Conservation (phyloP, 257 asterid genomes). For the Verbena officinalis region DNA sequence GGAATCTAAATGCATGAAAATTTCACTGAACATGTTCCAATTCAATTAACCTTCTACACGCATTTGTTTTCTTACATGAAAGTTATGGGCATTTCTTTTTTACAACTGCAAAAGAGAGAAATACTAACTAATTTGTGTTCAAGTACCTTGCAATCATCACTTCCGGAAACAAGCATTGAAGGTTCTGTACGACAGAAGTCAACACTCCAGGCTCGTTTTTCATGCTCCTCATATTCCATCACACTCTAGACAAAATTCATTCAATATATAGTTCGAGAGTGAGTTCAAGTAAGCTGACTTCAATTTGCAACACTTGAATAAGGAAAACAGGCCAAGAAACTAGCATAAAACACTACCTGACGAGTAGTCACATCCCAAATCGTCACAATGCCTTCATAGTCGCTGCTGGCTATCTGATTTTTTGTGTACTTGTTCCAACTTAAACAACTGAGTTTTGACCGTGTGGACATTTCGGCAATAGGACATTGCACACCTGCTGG, state of each 20-base stretch:
- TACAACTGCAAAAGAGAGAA: neutral
- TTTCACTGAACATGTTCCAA: neutral
- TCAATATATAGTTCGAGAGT: conserved; percentile 2
- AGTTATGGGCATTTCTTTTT: neutral
- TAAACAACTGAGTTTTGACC: conserved; percentile 86
- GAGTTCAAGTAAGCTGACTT: conserved; percentile 17
- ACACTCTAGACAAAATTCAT: conserved; percentile 55
- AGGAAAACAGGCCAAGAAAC: conserved; percentile 16
- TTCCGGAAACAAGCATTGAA: conserved; percentile 88
- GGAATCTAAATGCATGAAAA: too few species aligned
- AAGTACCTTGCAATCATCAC: conserved; percentile 92
- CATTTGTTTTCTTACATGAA: neutral
- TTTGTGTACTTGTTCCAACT: conserved; percentile 87
- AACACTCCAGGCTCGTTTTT: conserved; percentile 95
- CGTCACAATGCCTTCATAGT: conserved; percentile 88
- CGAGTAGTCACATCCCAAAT: conserved; percentile 92
- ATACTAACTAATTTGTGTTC: neutral
- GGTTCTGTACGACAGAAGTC: conserved; percentile 85
- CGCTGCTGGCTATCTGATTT: conserved; percentile 84
- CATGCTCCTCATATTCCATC: conserved; percentile 96
- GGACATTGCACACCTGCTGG: conserved; percentile 74
- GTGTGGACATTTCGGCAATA: conserved; percentile 76
- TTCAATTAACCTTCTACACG: neutral
- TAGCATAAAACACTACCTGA: conserved; percentile 53
- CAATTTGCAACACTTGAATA: conserved; percentile 12